Conservation (phyloP, 1,284 basidiomycete genomes). For the Cryptococcus jaspeensis region DNA sequence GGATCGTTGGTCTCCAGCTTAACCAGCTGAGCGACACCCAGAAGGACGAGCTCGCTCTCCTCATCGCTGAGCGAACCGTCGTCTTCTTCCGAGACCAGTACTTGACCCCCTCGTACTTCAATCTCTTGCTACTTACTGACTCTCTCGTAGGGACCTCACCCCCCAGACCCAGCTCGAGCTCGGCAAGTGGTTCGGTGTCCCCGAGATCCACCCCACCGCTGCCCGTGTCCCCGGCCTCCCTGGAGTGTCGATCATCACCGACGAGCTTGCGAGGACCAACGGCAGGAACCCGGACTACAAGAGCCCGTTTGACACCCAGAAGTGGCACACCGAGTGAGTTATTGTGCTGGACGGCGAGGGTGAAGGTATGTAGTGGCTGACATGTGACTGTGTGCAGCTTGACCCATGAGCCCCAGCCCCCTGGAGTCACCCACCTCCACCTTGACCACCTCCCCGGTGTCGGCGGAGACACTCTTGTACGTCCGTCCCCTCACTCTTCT, state of each 20-base stretch:
- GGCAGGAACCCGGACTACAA: conserved; percentile 11
- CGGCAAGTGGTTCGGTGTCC: conserved; percentile 30
- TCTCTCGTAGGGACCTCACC: conserved; percentile 19
- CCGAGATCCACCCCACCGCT: conserved; percentile 68
- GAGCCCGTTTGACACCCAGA: conserved; percentile 36
- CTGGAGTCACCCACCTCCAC: conserved; percentile 60
- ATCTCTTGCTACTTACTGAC: background rate
- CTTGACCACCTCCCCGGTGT: conserved; percentile 51
- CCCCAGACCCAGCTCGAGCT: conserved; percentile 29
- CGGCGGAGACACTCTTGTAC: conserved; percentile 33
- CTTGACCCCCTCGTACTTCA: background rate
- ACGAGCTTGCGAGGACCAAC: conserved; percentile 15
- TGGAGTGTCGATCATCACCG: conserved; percentile 11
- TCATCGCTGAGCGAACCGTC: conserved; percentile 36
- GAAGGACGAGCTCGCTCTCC: conserved; percentile 39
- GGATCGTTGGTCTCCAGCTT: conserved; percentile 41
- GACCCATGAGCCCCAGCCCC: conserved; percentile 51
- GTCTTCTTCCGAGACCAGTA: conserved; percentile 18
- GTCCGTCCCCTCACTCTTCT: background rate
- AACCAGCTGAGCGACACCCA: conserved; percentile 35
- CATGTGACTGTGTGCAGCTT: conserved; percentile 2
- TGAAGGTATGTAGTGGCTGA: background rate
- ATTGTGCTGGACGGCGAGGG: background rate
- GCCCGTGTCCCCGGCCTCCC: conserved; percentile 18
- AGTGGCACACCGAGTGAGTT: conserved; percentile 20